Base-by-base conservation (phyloP, 2,329 filamentous ascomycete species). In the Penicillium vulpinum region DNA sequence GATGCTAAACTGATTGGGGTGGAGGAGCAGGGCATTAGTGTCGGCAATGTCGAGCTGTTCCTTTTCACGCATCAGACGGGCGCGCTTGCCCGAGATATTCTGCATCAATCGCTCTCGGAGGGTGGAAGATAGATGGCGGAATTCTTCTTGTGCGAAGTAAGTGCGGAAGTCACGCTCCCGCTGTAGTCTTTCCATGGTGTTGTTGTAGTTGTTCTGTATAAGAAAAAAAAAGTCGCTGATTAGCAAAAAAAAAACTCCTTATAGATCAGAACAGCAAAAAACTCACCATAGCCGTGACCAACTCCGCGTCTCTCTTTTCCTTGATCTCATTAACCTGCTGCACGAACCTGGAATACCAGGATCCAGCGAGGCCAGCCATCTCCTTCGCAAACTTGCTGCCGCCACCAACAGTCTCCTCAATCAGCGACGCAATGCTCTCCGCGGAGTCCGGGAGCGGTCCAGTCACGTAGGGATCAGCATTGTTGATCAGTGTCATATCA, bases 321-420 rank as follows among this genome's bases (percentile, higher is more conserved):
- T 96, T 87, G 8, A 91, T 84, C 73, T 95, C 88, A 71, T 97
- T 95, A 52, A 97, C 85, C 60, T 93, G 87, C 64, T 91, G 85
- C 21, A 94, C 86, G 78, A 95, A 97, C 64, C 91, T 87, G 57
- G 88, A 83, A 73, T 96, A 97, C 70, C 89, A 86, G 67, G 88
- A 90, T 1, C 94, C 94, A 33, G 91, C 83, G 64, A 85, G 73
- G 31, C 80, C 81, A 41, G 80, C 77, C 70, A 84, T 85, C 64
- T 87, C 91, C 77, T 90, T 88, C 51, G 88, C 90, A 71, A 69
- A 89, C 75, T 68, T 84, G 83, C 54, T 56, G 31, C 76, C 84
- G 11, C 79, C 79, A 50, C 82, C 80, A 36, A 79, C 77, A 54
- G 84, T 80, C 56, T 82, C 78, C 60, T 81, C 79, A 57, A 85